A percentile compares a stretch with the other conserved stretches of the same genome.
Conservation (phyloP, 306 rosid species). For the Rubus idaeus region DNA sequence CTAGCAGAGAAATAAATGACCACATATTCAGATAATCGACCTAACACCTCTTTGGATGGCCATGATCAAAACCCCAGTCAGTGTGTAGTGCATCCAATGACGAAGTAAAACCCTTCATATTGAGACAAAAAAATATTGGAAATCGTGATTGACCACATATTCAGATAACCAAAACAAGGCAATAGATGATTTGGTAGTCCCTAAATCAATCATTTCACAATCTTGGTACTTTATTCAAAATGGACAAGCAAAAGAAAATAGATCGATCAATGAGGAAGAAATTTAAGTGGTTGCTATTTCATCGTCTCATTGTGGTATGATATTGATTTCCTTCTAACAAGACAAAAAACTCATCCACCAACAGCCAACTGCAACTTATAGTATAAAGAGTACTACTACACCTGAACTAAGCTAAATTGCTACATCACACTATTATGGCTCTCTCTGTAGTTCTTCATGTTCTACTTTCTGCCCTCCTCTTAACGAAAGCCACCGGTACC, state of each 20-base stretch:
- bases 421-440: slow-evolving; percentile 26
- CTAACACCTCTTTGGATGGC: slow-evolving; percentile 24
- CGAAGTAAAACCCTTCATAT: neutral
- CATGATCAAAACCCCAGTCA: slow-evolving; percentile 16
- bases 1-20: neutral
- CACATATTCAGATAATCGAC: neutral
- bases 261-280: too few relatives aligned
- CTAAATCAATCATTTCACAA: neutral
- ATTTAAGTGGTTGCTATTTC: too few relatives aligned
- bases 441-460: slow-evolving; percentile 17
- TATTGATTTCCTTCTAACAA: too few relatives aligned
- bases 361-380: neutral
- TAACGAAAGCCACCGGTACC: slow-evolving; percentile 11
- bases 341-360: neutral
- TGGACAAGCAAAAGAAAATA: too few relatives aligned
- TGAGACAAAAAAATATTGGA: neutral
- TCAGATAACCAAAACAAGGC: neutral
- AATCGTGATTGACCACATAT: neutral
- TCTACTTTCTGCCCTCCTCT: slow-evolving; percentile 23
- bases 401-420: neutral
- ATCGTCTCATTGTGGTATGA: too few relatives aligned
- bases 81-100: neutral
- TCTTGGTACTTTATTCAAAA: too few relatives aligned
- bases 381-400: neutral
- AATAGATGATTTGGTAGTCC: neutral